A percentile compares a stretch with the other conserved stretches of the same genome.
Evolutionary conservation across 129 eudicot species (phyloP).

Genomic region (Helianthus tuberosus): DNA sequence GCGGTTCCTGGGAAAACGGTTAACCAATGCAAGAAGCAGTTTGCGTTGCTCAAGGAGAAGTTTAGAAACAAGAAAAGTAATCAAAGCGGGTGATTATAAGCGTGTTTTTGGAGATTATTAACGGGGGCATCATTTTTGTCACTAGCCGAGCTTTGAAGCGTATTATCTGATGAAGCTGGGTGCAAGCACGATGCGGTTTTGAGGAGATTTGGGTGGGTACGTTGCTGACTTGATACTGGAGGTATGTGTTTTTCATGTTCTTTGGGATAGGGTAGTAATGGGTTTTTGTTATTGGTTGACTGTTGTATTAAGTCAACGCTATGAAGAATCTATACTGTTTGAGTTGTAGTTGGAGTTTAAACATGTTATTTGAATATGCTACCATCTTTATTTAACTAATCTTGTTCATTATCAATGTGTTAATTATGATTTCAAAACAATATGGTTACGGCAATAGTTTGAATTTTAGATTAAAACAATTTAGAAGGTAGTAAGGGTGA

Average conservation of each 20-base stretch:
- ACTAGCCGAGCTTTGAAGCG: slow-evolving; percentile 13
- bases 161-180: slow-evolving; percentile 20
- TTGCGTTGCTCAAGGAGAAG: slow-evolving; percentile 72
- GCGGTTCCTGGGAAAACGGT: slow-evolving; percentile 96
- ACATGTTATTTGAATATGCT: slow-evolving; percentile 16
- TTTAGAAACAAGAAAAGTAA: slow-evolving; percentile 81
- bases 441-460: too few species aligned
- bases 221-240: slow-evolving; percentile 13
- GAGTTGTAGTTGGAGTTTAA: slow-evolving; percentile 13
- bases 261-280: slow-evolving; percentile 21
- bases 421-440: too few species aligned
- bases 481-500: too few species aligned
- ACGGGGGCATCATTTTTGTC: slow-evolving; percentile 29
- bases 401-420: neutral
- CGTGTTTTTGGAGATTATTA: neutral
- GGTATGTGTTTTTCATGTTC: slow-evolving; percentile 26
- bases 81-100: neutral
- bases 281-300: slow-evolving; percentile 22
- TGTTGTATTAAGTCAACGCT: slow-evolving; percentile 17
- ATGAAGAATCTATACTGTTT: slow-evolving; percentile 8
- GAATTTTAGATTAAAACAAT: too few species aligned
- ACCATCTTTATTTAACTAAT: slow-evolving; percentile 7
- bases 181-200: slow-evolving; percentile 6
- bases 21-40: slow-evolving; percentile 85
- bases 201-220: slow-evolving; percentile 24